Evolutionary conservation across 2,329 filamentous ascomycete genomes (phyloP).

Genomic region (Ambrosiella beaveri): DNA sequence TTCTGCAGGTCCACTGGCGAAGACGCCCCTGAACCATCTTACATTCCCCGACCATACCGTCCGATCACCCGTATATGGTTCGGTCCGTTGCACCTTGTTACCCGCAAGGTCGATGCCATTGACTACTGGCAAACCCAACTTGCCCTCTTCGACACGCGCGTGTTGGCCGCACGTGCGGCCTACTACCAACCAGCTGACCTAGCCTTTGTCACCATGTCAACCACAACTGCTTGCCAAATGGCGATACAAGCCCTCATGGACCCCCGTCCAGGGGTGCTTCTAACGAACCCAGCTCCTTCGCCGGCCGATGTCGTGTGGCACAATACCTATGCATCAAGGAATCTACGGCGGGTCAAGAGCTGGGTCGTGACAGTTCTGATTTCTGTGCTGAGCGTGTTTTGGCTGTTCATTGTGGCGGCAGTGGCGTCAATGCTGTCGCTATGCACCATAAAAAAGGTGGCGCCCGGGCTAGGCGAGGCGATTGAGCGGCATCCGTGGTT

Average conservation of each 20-base stretch:
- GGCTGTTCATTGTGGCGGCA: slow-evolving; percentile 66
- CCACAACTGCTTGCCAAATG: slow-evolving; percentile 84
- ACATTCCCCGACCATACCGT: slow-evolving; percentile 19
- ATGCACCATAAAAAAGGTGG: slow-evolving; percentile 58
- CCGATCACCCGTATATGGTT: slow-evolving; percentile 64
- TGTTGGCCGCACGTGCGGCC: slow-evolving; percentile 52
- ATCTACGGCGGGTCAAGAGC: slow-evolving; percentile 54
- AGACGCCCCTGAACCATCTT: not conserved
- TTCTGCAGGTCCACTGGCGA: not conserved
- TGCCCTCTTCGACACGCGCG: slow-evolving; percentile 57
- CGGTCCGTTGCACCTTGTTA: slow-evolving; percentile 56
- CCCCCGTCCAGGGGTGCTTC: slow-evolving; percentile 66
- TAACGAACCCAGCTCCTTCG: slow-evolving; percentile 73
- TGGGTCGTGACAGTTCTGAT: slow-evolving; percentile 79
- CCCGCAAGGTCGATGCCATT: slow-evolving; percentile 68
- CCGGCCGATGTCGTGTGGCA: slow-evolving; percentile 89
- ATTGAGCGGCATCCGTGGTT: slow-evolving; percentile 53
- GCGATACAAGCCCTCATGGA: slow-evolving; percentile 88
- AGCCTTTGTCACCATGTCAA: slow-evolving; percentile 96
- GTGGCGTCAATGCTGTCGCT: slow-evolving; percentile 67
- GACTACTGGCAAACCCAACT: slow-evolving; percentile 87
- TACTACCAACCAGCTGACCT: slow-evolving; percentile 63
- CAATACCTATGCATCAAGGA: slow-evolving; percentile 72
- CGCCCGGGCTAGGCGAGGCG: slow-evolving; percentile 50
- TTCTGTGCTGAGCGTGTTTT: slow-evolving; percentile 66